Conservation (phyloP, 768 basidiomycete genomes). For the Tremella mesenterica region DNA sequence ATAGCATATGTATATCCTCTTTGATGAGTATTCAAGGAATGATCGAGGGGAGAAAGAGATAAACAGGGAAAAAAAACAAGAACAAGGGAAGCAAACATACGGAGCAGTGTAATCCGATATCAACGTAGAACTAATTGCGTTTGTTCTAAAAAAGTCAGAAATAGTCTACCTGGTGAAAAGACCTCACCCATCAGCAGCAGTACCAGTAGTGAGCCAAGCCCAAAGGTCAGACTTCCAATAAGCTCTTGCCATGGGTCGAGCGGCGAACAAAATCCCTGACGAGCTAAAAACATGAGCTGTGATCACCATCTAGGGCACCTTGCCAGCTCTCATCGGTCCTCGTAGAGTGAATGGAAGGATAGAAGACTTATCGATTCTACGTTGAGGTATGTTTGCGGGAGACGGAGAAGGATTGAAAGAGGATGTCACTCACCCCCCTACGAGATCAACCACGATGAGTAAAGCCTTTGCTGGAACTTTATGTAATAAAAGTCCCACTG, state of each 20-base stretch:
- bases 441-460: neutral
- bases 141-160: too few relatives aligned
- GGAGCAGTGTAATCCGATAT: conserved; percentile 4
- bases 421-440: conserved; percentile 1
- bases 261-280: conserved; percentile 7
- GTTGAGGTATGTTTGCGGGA: too few relatives aligned
- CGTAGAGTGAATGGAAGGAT: too few relatives aligned
- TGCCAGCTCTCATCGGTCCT: neutral
- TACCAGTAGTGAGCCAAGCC: conserved; percentile 3
- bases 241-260: neutral
- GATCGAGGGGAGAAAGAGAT: too few relatives aligned
- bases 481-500: neutral
- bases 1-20: too few relatives aligned
- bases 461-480: conserved; percentile 3
- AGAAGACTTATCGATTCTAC: too few relatives aligned
- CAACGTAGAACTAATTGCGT: neutral
- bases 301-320: neutral
- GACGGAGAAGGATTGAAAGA: too few relatives aligned
- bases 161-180: too few relatives aligned
- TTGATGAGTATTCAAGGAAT: too few relatives aligned
- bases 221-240: conserved; percentile 11
- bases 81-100: neutral
- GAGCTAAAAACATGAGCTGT: neutral
- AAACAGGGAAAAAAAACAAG: too few relatives aligned
- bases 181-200: conserved; percentile 9